phyloP scores from a whole-genome alignment of 2,329 filamentous ascomycete genomes.

The Penicillium italicum region DNA sequence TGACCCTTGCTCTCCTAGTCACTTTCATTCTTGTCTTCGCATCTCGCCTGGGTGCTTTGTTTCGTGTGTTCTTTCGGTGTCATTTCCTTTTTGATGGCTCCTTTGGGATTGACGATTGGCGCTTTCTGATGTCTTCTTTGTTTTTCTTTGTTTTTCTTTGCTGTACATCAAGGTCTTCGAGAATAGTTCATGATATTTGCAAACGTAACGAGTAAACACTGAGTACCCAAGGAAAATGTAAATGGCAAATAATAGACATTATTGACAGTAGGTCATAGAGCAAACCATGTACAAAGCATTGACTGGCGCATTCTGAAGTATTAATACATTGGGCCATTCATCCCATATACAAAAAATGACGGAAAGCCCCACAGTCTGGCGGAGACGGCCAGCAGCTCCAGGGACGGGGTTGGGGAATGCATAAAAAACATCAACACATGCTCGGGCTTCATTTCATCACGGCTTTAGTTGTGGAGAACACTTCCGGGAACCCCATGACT shows the following conservation, averaged over 20 bases:
- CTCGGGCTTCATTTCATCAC: slow-evolving; percentile 11
- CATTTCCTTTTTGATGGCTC: neutral
- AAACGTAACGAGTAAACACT: neutral
- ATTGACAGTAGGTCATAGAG: slow-evolving; percentile 21
- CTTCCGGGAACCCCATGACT: slow-evolving; percentile 41
- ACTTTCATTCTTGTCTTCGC: neutral
- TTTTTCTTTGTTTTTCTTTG: neutral
- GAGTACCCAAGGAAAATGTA: neutral
- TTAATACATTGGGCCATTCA: slow-evolving; percentile 32
- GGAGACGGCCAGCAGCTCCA: slow-evolving; percentile 36
- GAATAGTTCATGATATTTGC: neutral
- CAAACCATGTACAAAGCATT: slow-evolving; percentile 26
- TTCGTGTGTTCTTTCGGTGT: neutral
- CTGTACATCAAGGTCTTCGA: neutral
- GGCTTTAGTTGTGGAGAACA: slow-evolving; percentile 36
- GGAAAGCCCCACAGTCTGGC: slow-evolving; percentile 15
- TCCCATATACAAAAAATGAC: slow-evolving; percentile 20
- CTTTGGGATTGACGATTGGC: neutral
- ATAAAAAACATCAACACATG: slow-evolving; percentile 14
- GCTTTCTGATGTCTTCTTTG: neutral
- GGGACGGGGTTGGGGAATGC: slow-evolving; percentile 15
- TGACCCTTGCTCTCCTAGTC: neutral
- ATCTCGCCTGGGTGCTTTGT: neutral
- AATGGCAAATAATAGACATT: slow-evolving; percentile 21
- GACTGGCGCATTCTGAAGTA: slow-evolving; percentile 27